phyloP scores from a whole-genome alignment of 768 basidiomycete species.

The Leucocoprinus birnbaumii region DNA sequence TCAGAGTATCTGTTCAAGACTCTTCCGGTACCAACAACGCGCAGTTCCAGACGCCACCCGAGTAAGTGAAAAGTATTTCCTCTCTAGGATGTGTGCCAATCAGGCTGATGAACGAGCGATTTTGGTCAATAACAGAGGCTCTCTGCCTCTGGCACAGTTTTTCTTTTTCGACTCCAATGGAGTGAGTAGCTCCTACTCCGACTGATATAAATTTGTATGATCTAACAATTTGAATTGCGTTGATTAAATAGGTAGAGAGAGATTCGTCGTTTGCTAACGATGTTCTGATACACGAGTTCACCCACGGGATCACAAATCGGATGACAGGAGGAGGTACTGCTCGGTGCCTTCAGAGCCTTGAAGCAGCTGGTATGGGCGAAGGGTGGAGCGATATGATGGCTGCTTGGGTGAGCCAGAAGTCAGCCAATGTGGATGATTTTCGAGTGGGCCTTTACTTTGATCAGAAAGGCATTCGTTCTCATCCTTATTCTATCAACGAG shows the following conservation, averaged over 20 bases:
- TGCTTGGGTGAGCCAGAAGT: slow-evolving; percentile 33
- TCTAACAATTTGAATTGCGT: no score
- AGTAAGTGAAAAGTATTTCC: slow-evolving; percentile 26
- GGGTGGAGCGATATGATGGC: slow-evolving; percentile 62
- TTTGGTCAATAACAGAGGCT: no score
- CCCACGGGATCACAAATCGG: slow-evolving; percentile 43
- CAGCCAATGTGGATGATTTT: not conserved
- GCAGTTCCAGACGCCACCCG: slow-evolving; percentile 37
- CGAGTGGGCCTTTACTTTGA: slow-evolving; percentile 42
- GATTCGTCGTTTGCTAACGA: slow-evolving; percentile 61
- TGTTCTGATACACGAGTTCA: slow-evolving; percentile 47
- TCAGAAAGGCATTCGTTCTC: slow-evolving; percentile 46
- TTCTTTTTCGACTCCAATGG: not conserved
- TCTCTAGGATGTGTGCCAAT: no score
- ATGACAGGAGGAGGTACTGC: slow-evolving; percentile 56
- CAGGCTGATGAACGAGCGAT: no score
- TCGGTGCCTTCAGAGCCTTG: slow-evolving; percentile 59
- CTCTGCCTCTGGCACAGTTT: not conserved
- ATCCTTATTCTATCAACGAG: slow-evolving; percentile 53
- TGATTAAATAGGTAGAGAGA: slow-evolving; percentile 34
- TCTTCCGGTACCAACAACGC: slow-evolving; percentile 39
- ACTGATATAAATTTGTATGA: no score
- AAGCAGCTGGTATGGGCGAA: slow-evolving; percentile 69
- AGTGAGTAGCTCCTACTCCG: not conserved
- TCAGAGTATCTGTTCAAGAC: slow-evolving; percentile 49